Evolutionary conservation across 192 early-diverging fungal genomes (phyloP).

Genomic region (Backusella parvicylindrica): DNA sequence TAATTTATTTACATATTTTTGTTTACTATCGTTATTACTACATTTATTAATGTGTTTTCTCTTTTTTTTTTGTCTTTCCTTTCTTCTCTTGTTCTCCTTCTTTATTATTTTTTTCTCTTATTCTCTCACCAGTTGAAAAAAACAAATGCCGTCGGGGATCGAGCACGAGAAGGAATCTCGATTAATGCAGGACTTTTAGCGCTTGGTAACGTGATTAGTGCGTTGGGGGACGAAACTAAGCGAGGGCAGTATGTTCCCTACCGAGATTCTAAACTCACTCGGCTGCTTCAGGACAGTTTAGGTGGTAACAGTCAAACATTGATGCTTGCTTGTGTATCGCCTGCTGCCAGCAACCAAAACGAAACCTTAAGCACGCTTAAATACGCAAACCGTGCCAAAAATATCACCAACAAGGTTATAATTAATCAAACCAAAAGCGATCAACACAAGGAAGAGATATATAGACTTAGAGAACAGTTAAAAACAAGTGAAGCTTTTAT

Average conservation of each 20-base stretch:
- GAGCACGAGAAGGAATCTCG: slow-evolving; percentile 93
- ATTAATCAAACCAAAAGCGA: slow-evolving; percentile 41
- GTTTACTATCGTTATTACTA: background rate
- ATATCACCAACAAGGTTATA: slow-evolving; percentile 61
- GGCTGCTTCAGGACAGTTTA: slow-evolving; percentile 93
- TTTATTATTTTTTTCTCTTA: background rate
- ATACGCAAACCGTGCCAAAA: slow-evolving; percentile 93
- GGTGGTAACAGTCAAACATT: slow-evolving; percentile 92
- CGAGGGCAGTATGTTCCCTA: slow-evolving; percentile 87
- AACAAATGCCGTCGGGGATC: slow-evolving; percentile 87
- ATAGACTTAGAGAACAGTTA: background rate
- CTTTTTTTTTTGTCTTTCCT: background rate
- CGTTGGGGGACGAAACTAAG: slow-evolving; percentile 76
- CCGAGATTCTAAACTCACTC: slow-evolving; percentile 94
- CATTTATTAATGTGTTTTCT: background rate
- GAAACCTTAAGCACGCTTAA: slow-evolving; percentile 95
- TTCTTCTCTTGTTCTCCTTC: background rate
- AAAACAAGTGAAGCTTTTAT: slow-evolving; percentile 11
- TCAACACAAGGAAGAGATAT: background rate
- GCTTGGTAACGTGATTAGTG: slow-evolving; percentile 95
- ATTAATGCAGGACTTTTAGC: slow-evolving; percentile 97
- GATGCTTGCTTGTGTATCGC: slow-evolving; percentile 92
- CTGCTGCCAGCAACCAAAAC: slow-evolving; percentile 74
- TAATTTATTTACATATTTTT: background rate
- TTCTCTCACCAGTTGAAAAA: slow-evolving; percentile 63